These are phyloP conservation scores for Saccharomycopsis schoenii DNA, from an alignment of 805 yeast genomes.

Conservation along the genomic window DNA sequence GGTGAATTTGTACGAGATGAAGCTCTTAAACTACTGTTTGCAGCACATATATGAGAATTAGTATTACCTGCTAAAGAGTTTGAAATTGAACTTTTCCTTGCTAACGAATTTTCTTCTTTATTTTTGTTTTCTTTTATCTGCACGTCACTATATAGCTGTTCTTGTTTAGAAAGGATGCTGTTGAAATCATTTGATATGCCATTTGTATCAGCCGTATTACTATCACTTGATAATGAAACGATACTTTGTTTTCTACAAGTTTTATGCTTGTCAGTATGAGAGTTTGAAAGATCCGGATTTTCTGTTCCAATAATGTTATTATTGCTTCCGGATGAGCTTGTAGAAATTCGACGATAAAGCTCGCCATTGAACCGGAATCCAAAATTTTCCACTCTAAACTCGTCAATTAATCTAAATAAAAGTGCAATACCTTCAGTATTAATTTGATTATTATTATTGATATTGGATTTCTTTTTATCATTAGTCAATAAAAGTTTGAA, in stretches of 20 bases:
- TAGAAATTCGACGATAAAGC: background rate
- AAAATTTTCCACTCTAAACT: background rate
- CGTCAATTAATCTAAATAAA: background rate
- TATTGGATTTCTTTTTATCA: background rate
- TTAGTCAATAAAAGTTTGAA: constrained; percentile 8
- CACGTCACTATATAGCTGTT: constrained; percentile 7
- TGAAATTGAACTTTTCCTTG: background rate
- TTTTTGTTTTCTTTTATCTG: background rate
- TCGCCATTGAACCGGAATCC: background rate
- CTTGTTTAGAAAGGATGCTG: constrained; percentile 9
- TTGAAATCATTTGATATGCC: constrained; percentile 3
- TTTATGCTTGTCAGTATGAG: background rate
- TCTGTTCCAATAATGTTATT: background rate
- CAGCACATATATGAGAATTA: background rate
- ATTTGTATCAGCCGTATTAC: background rate
- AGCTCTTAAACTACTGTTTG: background rate
- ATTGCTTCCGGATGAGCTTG: background rate
- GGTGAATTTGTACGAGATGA: background rate
- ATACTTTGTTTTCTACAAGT: constrained; percentile 9
- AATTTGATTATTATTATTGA: background rate
- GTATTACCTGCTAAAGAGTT: background rate
- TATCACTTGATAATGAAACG: constrained; percentile 3
- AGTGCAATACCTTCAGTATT: background rate
- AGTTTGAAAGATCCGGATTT: background rate
- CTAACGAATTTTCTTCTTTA: background rate